Evolutionary conservation across 257 asterid genomes (phyloP), one percentile per base, ranked within the genome.

Genomic region (Mentha longifolia): DNA sequence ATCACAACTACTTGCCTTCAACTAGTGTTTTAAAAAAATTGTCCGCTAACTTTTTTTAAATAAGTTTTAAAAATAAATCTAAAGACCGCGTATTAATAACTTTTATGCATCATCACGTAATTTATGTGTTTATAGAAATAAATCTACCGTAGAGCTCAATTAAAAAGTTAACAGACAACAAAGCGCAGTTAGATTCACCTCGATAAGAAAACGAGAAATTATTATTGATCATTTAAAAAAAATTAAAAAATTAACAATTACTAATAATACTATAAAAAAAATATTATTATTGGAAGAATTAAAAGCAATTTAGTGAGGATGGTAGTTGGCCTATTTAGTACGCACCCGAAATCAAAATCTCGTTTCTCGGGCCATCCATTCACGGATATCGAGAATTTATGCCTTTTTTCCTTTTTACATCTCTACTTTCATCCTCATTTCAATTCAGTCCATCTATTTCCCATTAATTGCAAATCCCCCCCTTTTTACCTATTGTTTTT

Each of bases 351-450:
- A 70, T 84, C 65, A 50, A 50, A 73, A 70, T 84, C 87, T 84
- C 78, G 84, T 81, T 78, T 74, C 81, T 79, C 82, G 88, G 79
- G 78, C 91, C 88, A 72, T 71, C 81, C 59, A 17, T 13, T 80
- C 87, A 76, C 96, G 83, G 83, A 72, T 78, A 80, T 88, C 92
- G 79, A 83, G 89, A 74, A 73, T 75, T 82, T 78, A 55, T 67
- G 55, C 78, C 19, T 61, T 79, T 33, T 68, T 76, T 39, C 41
- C n/a, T 42, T 67, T 65, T 41, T 33, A 54, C 25, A 28, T 33
- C 50, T 52, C 39, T 62, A 49, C 12, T 56, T 73, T 70, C 39
- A 2, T 37, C 31, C 17, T 42, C 67, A 3, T 47, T 20, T 9
- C 55, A 57, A 16, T 76, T 64, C 66, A 61, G 16, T 77, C 82